Conservation (phyloP, 2,329 filamentous ascomycete species). For the Phialophora tarda region DNA sequence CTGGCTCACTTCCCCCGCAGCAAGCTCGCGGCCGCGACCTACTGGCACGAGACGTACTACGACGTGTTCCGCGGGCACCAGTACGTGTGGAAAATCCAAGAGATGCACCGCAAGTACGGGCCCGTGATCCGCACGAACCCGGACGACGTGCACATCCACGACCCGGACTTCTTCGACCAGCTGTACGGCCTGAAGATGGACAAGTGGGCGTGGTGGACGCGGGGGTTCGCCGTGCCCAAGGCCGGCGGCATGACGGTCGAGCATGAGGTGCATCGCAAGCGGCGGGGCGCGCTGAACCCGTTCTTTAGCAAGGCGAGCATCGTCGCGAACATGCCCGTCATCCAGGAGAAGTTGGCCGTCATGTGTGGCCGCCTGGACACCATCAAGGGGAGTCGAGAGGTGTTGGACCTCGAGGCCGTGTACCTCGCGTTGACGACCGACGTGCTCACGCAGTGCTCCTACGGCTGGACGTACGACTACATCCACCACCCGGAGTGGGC, state of each 20-base stretch:
- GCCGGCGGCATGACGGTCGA: slow-evolving; percentile 43
- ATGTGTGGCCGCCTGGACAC: slow-evolving; percentile 32
- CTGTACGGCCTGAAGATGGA: slow-evolving; percentile 36
- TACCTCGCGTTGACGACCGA: slow-evolving; percentile 44
- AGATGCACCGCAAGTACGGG: slow-evolving; percentile 48
- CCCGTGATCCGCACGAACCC: slow-evolving; percentile 37
- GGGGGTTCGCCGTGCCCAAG: slow-evolving; percentile 28
- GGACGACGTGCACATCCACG: slow-evolving; percentile 37
- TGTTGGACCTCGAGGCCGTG: slow-evolving; percentile 31
- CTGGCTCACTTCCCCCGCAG: slow-evolving; percentile 45
- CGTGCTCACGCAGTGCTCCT: slow-evolving; percentile 48
- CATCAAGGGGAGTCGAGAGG: slow-evolving; percentile 22
- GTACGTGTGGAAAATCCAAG: slow-evolving; percentile 43
- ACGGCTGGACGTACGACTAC: slow-evolving; percentile 43
- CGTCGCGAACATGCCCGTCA: slow-evolving; percentile 45
- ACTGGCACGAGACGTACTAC: slow-evolving; percentile 46
- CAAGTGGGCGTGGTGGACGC: slow-evolving; percentile 34
- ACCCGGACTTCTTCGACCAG: slow-evolving; percentile 35
- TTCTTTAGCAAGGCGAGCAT: slow-evolving; percentile 54
- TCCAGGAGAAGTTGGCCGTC: slow-evolving; percentile 42
- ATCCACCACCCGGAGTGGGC: slow-evolving; percentile 43
- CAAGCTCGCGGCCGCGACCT: slow-evolving; percentile 43
- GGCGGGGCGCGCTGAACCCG: slow-evolving; percentile 49
- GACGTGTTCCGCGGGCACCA: slow-evolving; percentile 41
- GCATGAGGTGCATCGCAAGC: slow-evolving; percentile 50